Conservation (phyloP, 208 protist species). For the Leishmania tarentolae region DNA sequence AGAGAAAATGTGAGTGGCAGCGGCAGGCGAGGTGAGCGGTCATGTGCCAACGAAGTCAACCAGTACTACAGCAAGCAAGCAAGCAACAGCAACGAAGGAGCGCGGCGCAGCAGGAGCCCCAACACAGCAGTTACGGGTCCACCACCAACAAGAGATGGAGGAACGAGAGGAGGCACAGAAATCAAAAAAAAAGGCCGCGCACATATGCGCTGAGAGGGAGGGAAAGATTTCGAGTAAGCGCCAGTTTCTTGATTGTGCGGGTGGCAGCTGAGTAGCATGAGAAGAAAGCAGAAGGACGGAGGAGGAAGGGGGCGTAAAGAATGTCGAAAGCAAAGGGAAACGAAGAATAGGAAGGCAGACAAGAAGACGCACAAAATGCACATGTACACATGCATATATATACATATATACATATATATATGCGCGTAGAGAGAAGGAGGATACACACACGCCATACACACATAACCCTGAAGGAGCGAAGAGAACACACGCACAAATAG, state of each 20-base stretch:
- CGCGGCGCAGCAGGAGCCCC: not conserved
- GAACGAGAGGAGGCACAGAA: not conserved
- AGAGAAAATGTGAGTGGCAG: not conserved
- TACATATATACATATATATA: not conserved
- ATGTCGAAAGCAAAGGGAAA: not conserved
- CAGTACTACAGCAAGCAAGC: not conserved
- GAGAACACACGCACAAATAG: not conserved
- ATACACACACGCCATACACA: not conserved
- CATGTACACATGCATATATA: conserved; percentile 1
- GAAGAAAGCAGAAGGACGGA: not conserved
- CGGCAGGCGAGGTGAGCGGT: not conserved
- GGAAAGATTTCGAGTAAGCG: too few relatives aligned
- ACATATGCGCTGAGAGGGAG: too few relatives aligned
- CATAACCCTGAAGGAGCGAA: not conserved
- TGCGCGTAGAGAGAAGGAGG: too few relatives aligned
- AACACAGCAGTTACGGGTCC: not conserved
- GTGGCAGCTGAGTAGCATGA: not conserved
- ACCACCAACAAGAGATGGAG: not conserved
- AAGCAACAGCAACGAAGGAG: not conserved
- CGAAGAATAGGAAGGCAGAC: not conserved
- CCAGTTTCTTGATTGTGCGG: not conserved
- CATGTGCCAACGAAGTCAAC: not conserved
- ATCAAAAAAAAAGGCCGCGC: too few relatives aligned
- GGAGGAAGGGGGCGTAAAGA: not conserved
- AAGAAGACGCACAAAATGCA: not conserved